A percentile compares a stretch with the other conserved stretches of the same genome.
Evolutionary conservation across 106 monocot genomes (phyloP).

Genomic region (Platanthera zijinensis): DNA sequence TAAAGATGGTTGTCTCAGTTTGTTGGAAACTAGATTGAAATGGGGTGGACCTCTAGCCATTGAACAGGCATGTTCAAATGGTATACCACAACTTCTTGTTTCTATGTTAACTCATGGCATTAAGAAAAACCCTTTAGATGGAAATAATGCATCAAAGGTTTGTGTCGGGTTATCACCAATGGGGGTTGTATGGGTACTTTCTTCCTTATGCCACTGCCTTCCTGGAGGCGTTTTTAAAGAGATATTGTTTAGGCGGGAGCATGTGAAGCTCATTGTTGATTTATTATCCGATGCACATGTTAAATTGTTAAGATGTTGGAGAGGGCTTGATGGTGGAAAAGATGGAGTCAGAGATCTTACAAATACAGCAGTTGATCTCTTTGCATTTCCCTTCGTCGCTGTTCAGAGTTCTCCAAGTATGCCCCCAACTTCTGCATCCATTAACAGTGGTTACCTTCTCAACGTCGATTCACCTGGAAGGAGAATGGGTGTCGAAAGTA

Average conservation of each 20-base stretch:
- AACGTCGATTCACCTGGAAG: constrained; percentile 74
- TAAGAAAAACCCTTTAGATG: constrained; percentile 30
- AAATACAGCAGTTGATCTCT: constrained; percentile 74
- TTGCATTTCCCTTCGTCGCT: constrained; percentile 95
- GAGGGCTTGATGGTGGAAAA: constrained; percentile 67
- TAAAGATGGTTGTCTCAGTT: constrained; percentile 72
- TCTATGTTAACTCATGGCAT: constrained; percentile 37
- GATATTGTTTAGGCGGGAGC: constrained; percentile 62
- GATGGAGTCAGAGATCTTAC: constrained; percentile 66
- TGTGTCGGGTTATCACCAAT: constrained; percentile 64
- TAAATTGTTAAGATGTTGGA: constrained; percentile 55
- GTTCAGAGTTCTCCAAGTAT: constrained; percentile 70
- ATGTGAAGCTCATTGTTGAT: constrained; percentile 50
- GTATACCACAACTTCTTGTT: constrained; percentile 74
- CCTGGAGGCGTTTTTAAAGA: constrained; percentile 67
- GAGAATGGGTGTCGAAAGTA: constrained; percentile 68
- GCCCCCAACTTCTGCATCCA: constrained; percentile 77
- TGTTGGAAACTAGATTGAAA: constrained; percentile 64
- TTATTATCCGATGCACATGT: constrained; percentile 65
- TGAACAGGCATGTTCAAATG: constrained; percentile 92
- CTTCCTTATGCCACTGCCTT: constrained; percentile 63
- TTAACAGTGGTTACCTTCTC: constrained; percentile 79
- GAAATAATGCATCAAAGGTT: constrained; percentile 19
- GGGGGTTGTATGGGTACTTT: constrained; percentile 64
- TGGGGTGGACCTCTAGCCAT: constrained; percentile 78